A percentile compares a stretch with the other conserved stretches of the same genome.
phyloP scores from a whole-genome alignment of 805 yeast species.

The Lipomyces yamanashiensis region DNA sequence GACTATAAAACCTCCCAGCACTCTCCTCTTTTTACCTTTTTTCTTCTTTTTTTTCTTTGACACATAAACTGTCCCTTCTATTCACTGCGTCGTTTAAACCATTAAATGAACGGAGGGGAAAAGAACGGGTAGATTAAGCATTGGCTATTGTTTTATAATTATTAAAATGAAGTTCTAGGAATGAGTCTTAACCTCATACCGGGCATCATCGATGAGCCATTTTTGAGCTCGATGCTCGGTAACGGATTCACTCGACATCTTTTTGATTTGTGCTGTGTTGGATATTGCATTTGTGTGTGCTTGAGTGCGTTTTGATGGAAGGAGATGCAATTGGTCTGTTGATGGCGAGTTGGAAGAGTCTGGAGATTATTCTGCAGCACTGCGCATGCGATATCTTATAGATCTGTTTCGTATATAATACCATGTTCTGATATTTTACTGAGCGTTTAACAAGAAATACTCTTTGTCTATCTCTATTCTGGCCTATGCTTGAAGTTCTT shows the following conservation, averaged over 20 bases:
- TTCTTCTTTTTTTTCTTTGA: slow-evolving; percentile 15
- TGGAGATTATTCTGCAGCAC: no score
- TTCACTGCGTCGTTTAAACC: slow-evolving; percentile 30
- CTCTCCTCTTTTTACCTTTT: slow-evolving; percentile 1
- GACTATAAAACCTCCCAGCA: neutral
- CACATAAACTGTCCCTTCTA: slow-evolving; percentile 29
- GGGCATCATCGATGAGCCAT: slow-evolving; percentile 4
- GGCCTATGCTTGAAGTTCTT: no score
- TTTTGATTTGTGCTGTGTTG: neutral
- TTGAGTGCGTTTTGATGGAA: no score
- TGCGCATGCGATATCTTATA: no score
- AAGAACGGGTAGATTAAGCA: slow-evolving; percentile 30
- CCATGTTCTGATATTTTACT: no score
- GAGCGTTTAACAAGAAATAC: no score
- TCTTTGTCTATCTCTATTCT: no score
- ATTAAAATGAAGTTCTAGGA: neutral
- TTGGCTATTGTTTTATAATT: neutral
- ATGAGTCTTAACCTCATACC: slow-evolving; percentile 30
- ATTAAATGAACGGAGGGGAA: slow-evolving; percentile 32
- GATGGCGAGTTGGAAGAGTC: no score
- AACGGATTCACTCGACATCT: slow-evolving; percentile 17
- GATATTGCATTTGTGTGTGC: neutral
- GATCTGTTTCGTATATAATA: no score
- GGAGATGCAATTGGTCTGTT: neutral
- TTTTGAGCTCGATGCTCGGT: slow-evolving; percentile 12